Evolutionary conservation across 2,329 filamentous ascomycete species (phyloP), one percentile per base, ranked within the genome.

Genomic region (Blumeria graminis): DNA sequence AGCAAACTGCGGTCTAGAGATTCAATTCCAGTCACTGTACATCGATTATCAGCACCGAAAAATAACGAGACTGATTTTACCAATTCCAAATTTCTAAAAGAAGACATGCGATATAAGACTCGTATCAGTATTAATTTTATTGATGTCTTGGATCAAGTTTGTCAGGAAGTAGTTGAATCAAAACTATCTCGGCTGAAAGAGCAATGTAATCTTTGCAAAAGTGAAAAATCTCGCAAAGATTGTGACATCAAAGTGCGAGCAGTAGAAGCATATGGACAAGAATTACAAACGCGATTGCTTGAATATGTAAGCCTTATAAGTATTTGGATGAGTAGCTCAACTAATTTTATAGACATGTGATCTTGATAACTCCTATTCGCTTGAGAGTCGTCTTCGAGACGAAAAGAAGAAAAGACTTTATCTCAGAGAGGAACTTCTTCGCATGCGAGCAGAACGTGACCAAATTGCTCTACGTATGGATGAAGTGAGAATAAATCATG

Each of bases 381-480:
- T 82, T 55, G 71, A 74, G 55, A 78, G 76, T 62, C 74, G 78
- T 13, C 71, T 82, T 51, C 72, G 74, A 13, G 70, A 76, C 8
- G 73, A 74, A 9, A 75, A 80, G 57, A 76, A 72, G 58, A 74
- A 78, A 62, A 81, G 69, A 63, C 65, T 80, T 3, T 64, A 68
- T 0, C 66, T 82, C 16, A 73, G 80, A 48, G 74, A 78, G 11
- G 76, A 80, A 35, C 77, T 83, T n/a, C 63, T 81, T 33, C 71
- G 72, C 1, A 70, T 82, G 57, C 73, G 76, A 50, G 70, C 71
- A 22, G 78, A 82, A 67, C 70, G 77, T 55, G 77, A 82, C 61
- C 74, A 81, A 60, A 74, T 82, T 7, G 77, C 75, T 5, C 66
- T 82, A 16, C 74, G 73, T 45, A 81, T 80, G 71, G 80, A 83